These are phyloP conservation scores for Tricholoma terreum DNA, from an alignment of 768 basidiomycete species.

Conservation along the genomic window DNA sequence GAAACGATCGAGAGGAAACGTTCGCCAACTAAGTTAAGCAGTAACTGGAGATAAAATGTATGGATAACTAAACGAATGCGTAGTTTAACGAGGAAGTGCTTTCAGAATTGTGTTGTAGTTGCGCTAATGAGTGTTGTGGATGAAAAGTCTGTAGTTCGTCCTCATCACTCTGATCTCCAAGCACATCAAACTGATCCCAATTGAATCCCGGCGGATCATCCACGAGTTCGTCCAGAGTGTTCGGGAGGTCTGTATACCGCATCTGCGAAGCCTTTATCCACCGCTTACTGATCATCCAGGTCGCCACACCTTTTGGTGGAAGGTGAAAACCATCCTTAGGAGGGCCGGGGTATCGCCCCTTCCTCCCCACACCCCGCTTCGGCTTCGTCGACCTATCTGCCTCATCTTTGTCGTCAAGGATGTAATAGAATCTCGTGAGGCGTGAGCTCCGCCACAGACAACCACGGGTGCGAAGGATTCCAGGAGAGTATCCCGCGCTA, in stretches of 20 bases:
- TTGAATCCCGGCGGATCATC: constrained; percentile 48
- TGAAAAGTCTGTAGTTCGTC: constrained; percentile 15
- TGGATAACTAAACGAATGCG: constrained; percentile 24
- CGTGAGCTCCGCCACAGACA: constrained; percentile 68
- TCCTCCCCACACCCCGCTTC: constrained; percentile 56
- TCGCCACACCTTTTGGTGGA: constrained; percentile 61
- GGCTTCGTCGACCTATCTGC: constrained; percentile 44
- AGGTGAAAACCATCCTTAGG: constrained; percentile 54
- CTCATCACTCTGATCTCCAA: constrained; percentile 59
- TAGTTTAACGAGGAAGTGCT: constrained; percentile 35
- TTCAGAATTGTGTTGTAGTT: constrained; percentile 12
- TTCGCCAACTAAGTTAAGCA: background rate
- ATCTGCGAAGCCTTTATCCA: constrained; percentile 49
- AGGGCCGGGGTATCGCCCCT: constrained; percentile 50
- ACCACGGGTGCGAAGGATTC: constrained; percentile 52
- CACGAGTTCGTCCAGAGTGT: constrained; percentile 41
- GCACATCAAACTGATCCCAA: constrained; percentile 43
- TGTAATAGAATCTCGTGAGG: constrained; percentile 55
- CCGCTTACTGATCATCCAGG: constrained; percentile 74
- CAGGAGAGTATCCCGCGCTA: constrained; percentile 27
- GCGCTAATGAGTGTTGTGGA: background rate
- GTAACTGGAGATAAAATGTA: background rate
- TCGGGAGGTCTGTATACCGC: constrained; percentile 46
- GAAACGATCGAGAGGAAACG: background rate
- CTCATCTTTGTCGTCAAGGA: constrained; percentile 57